Conservation (phyloP, 2,329 filamentous ascomycete genomes). For the Neofusicoccum ribis region DNA sequence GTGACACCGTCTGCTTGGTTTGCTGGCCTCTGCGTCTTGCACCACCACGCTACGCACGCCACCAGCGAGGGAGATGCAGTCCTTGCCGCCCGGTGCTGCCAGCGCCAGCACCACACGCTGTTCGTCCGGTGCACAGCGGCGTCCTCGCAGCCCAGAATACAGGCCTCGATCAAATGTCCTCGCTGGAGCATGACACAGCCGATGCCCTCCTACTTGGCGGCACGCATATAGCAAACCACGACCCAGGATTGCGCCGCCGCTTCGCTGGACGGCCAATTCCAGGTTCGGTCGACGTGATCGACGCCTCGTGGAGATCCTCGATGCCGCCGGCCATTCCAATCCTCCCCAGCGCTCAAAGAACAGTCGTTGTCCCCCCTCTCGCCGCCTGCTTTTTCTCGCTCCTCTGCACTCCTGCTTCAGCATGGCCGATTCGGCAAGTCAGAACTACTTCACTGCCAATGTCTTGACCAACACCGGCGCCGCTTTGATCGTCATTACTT, state of each 20-base stretch:
- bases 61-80: conserved; percentile 15
- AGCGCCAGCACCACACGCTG: not conserved
- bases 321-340: not conserved
- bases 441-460: conserved; percentile 25
- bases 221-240: conserved; percentile 13
- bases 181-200: not conserved
- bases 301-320: not conserved
- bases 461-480: conserved; percentile 24
- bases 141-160: conserved; percentile 1
- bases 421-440: conserved; percentile 22
- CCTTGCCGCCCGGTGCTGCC: conserved; percentile 10
- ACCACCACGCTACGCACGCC: conserved; percentile 3
- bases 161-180: not conserved
- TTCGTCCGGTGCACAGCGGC: not conserved
- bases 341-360: not conserved
- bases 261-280: not conserved
- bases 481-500: conserved; percentile 25
- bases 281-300: not conserved
- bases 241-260: not conserved
- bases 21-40: conserved; percentile 1
- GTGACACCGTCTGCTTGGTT: not conserved
- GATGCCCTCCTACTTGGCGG: not conserved
- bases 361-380: not conserved
- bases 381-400: not conserved
- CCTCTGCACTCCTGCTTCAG: not conserved